Base-by-base conservation (phyloP, 1,284 basidiomycete species). In the Pascua sp. region DNA sequence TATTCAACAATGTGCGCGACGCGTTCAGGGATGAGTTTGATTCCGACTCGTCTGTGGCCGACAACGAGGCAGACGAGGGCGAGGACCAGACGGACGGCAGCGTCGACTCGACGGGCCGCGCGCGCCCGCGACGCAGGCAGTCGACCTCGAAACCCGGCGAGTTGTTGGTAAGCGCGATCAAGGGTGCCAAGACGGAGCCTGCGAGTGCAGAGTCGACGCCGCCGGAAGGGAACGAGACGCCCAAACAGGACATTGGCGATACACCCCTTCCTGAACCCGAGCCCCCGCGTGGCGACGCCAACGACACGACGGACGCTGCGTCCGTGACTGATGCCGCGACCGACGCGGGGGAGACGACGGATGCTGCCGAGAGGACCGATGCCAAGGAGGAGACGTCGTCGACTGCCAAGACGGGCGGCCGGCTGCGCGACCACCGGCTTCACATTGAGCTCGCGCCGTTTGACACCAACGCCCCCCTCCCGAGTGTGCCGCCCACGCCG, bases 1-100 rank as follows among this genome's bases (percentile, higher is more conserved):
- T 98, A 42, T 85, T 97, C 47, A 87, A 90, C 63, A 96, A 90
- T 67, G 85, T 97, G 61, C 87, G 90, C 68, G 93, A 97, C 68
- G 94, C 91, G 0, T 90, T 97, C 67, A 84, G 85, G 58, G 93
- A 96, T 67, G 89, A 94, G 64, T 88, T 86, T 42, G 78, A 79
- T 56, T 70, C 83, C 56, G 87, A 88, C 63, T 86, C 86, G 10
- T 88, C 86, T 0, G 90, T 89, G 65, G 90, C 92, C 65, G 92
- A 90, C 18, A 91, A 94, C 64, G 91, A 95, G 65, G 90, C 73
- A 50, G 73, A 77, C 46, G 72, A 74, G 39, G 56, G 67, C 24
- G 67, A 61, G 1, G 57, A 60, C 16, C 47, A 43, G 50, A 68
- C 62, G 18, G 73, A 72, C 15, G 73, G 71, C 38, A 71, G 66